phyloP scores from a whole-genome alignment of 2,329 filamentous ascomycete species.

The Fusarium sp. region DNA sequence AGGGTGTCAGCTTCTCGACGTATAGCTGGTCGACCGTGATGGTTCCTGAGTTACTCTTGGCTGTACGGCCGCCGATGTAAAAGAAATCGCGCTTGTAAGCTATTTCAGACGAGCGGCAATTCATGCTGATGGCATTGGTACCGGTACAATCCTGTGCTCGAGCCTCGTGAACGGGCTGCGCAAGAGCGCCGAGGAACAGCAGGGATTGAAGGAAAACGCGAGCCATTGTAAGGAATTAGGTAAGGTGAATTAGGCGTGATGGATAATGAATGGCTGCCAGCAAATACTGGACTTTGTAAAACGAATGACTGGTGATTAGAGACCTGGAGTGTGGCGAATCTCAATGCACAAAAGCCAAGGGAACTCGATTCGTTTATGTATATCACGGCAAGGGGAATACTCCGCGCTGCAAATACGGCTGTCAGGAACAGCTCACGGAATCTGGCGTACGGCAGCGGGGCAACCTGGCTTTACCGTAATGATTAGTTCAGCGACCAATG shows the following conservation, averaged over 20 bases:
- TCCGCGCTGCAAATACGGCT: no score
- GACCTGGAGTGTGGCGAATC: background rate
- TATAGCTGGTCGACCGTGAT: conserved; percentile 41
- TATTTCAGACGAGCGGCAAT: conserved; percentile 25
- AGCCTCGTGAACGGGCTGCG: conserved; percentile 10
- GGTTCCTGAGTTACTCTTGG: conserved; percentile 24
- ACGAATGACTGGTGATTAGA: conserved; percentile 5
- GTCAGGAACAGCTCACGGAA: background rate
- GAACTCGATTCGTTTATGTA: conserved; percentile 7
- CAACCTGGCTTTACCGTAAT: no score
- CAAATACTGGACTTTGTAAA: conserved; percentile 1
- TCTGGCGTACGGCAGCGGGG: background rate
- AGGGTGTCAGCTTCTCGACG: conserved; percentile 37
- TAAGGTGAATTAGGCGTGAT: background rate
- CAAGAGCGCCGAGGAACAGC: conserved; percentile 23
- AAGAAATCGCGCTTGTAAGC: conserved; percentile 40
- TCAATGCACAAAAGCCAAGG: background rate
- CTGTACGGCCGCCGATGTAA: conserved; percentile 31
- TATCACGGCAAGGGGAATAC: background rate
- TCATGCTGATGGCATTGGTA: conserved; percentile 29
- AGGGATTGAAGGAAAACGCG: conserved; percentile 27
- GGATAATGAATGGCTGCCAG: conserved; percentile 13
- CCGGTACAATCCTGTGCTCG: conserved; percentile 19
- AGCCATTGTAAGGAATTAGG: conserved; percentile 13
- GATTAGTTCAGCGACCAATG: no score